A percentile compares a stretch with the other conserved stretches of the same genome.
Conservation (phyloP, 208 protist genomes). For the Leishmania arabica region DNA sequence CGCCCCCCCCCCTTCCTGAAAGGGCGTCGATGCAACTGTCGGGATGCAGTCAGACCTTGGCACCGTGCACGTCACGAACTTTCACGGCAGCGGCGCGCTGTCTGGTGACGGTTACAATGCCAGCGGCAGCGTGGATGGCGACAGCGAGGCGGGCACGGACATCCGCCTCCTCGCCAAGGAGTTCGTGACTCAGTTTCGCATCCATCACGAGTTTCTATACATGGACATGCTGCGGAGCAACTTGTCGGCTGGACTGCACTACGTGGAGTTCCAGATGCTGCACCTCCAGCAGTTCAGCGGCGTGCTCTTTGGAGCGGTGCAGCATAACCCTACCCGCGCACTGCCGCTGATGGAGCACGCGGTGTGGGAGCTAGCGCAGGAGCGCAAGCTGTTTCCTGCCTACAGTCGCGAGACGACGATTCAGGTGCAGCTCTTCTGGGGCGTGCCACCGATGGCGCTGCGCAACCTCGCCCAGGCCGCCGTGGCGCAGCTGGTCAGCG, state of each 20-base stretch:
- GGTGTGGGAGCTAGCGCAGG: conserved; percentile 74
- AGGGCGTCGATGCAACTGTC: not conserved
- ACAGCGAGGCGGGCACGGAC: conserved; percentile 37
- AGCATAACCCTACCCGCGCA: conserved; percentile 64
- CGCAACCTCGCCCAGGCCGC: conserved; percentile 78
- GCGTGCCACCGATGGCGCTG: conserved; percentile 72
- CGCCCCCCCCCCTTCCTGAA: not conserved
- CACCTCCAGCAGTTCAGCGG: conserved; percentile 88
- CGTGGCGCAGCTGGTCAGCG: conserved; percentile 81
- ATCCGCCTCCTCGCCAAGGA: conserved; percentile 74
- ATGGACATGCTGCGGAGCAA: conserved; percentile 86
- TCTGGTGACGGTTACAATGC: conserved; percentile 27
- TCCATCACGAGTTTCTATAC: conserved; percentile 84
- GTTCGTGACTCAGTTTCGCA: conserved; percentile 80
- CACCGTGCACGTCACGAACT: conserved; percentile 83
- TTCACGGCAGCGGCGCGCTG: conserved; percentile 46
- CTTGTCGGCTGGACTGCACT: conserved; percentile 80
- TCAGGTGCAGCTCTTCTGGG: conserved; percentile 92
- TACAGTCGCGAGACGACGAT: conserved; percentile 68
- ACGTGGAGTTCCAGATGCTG: conserved; percentile 86
- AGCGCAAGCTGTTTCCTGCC: conserved; percentile 69
- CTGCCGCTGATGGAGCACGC: conserved; percentile 89
- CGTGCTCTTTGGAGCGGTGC: conserved; percentile 68
- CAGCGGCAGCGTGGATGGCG: conserved; percentile 18
- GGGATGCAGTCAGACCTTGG: conserved; percentile 81